Percentiles rank a stretch among this genome's conserved stretches.
Conservation (phyloP, 1,284 basidiomycete genomes). For the Pulveroboletus sp. region DNA sequence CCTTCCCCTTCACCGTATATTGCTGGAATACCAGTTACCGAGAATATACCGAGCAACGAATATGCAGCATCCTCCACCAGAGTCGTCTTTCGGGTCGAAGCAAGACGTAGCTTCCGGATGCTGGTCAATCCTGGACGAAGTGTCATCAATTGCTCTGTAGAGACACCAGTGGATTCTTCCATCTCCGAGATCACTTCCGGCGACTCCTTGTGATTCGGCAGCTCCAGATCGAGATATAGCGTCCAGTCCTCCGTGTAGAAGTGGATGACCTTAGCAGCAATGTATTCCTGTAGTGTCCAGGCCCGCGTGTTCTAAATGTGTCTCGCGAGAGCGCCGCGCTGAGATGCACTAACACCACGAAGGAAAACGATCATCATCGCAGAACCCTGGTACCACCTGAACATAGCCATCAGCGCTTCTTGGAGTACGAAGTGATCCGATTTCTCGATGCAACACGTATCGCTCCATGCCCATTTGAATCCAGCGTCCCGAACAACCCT, state of each 20-base stretch:
- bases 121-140: background rate
- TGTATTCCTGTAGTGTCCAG: background rate
- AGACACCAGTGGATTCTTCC: background rate
- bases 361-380: background rate
- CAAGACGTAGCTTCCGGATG: background rate
- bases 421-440: background rate
- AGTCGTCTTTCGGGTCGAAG: background rate
- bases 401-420: background rate
- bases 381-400: background rate
- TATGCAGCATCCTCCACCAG: no score
- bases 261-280: background rate
- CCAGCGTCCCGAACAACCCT: background rate
- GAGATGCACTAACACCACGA: background rate
- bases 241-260: slow-evolving; percentile 1
- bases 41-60: background rate
- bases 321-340: background rate
- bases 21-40: background rate
- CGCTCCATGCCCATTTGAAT: background rate
- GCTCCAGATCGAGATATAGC: background rate
- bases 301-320: background rate
- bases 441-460: background rate
- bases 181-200: background rate
- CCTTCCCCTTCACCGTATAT: background rate
- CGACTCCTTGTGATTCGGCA: background rate
- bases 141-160: background rate